Percentiles rank a stretch among this genome's conserved stretches.
These are phyloP conservation scores for Trametes elegans DNA, from an alignment of 768 basidiomycete species.

Conservation along the genomic window DNA sequence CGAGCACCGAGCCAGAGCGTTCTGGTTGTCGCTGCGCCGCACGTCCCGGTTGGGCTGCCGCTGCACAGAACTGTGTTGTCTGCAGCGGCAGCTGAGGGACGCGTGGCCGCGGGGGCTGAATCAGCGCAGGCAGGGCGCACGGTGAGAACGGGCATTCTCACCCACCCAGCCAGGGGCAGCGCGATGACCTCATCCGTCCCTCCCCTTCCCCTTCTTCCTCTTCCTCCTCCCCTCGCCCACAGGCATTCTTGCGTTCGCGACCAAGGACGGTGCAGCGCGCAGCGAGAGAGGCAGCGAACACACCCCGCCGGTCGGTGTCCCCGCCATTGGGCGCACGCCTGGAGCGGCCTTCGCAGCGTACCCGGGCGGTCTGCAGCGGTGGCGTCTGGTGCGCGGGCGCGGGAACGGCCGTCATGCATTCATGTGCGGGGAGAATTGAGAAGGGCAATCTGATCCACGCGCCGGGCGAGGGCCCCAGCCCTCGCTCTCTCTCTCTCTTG, in stretches of 20 bases:
- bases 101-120: background rate
- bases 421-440: slow-evolving; percentile 1
- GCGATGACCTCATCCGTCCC: slow-evolving; percentile 10
- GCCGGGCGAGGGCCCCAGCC: no score
- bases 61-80: background rate
- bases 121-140: background rate
- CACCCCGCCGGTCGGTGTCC: background rate
- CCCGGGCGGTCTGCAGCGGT: no score
- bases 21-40: background rate
- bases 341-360: no score
- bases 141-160: slow-evolving; percentile 13
- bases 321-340: no score
- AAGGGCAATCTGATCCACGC: slow-evolving; percentile 5
- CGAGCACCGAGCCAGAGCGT: slow-evolving; percentile 4
- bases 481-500: no score
- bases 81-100: background rate
- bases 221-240: no score
- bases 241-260: no score
- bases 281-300: background rate
- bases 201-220: no score
- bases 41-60: no score
- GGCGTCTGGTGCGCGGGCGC: no score
- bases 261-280: no score
- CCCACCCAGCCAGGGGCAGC: background rate
- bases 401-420: background rate